These are phyloP conservation scores for Otatea glauca DNA, from an alignment of 176 grass and related monocot genomes.

Conservation along the genomic window DNA sequence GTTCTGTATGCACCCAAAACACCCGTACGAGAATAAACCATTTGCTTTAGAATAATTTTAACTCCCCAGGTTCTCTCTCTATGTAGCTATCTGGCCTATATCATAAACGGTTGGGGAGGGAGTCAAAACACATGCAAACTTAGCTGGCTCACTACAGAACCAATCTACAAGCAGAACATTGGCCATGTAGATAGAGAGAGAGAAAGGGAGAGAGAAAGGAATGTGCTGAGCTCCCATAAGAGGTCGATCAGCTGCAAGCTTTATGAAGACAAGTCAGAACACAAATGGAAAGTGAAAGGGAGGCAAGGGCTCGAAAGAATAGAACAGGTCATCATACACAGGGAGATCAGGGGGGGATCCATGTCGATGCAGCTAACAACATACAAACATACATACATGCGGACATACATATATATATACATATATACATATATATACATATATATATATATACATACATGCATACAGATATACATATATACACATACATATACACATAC, in stretches of 20 bases:
- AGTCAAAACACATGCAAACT: not conserved
- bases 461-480: too few species aligned
- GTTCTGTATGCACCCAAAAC: constrained; percentile 8
- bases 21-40: not conserved
- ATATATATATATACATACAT: too few species aligned
- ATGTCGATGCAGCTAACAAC: constrained; percentile 50
- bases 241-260: not conserved
- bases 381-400: not conserved
- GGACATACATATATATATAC: too few species aligned
- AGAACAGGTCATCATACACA: constrained; percentile 27
- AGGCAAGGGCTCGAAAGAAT: constrained; percentile 11
- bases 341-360: constrained; percentile 30
- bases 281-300: constrained; percentile 36
- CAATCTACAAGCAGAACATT: not conserved
- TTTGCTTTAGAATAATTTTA: not conserved
- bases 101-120: not conserved
- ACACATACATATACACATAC: too few species aligned
- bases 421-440: too few species aligned
- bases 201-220: not conserved
- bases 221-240: constrained; percentile 10
- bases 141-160: not conserved
- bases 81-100: not conserved
- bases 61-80: not conserved
- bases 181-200: constrained; percentile 1
- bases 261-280: constrained; percentile 36